Evolutionary conservation across 2,329 filamentous ascomycete genomes (phyloP).

Genomic region (Orbilia ellipsospora): DNA sequence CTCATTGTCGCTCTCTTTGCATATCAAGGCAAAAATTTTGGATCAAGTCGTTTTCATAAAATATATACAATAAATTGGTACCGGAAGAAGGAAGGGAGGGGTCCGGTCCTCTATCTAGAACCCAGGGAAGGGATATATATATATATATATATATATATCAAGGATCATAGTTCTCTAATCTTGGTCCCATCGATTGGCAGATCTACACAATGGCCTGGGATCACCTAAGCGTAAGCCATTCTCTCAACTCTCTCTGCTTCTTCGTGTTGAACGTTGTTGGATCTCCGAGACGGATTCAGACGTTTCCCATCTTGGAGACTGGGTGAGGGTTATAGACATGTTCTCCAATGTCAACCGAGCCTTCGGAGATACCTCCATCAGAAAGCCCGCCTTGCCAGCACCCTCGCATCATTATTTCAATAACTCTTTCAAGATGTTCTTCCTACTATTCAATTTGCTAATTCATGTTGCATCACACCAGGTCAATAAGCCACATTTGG

Average conservation of each 20-base stretch:
- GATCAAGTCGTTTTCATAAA: constrained; percentile 2
- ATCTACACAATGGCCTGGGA: constrained; percentile 66
- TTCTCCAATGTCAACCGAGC: constrained; percentile 1
- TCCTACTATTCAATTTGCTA: constrained; percentile 10
- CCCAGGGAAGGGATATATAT: constrained; percentile 31
- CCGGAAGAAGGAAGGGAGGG: constrained; percentile 35
- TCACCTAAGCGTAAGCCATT: constrained; percentile 62
- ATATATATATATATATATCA: too few species aligned
- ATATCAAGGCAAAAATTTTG: background rate
- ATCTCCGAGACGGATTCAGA: background rate
- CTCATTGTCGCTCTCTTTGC: constrained; percentile 17
- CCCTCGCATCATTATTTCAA: background rate
- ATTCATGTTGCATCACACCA: constrained; percentile 25
- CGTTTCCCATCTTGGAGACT: background rate
- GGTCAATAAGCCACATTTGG: constrained; percentile 94
- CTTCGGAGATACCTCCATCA: background rate
- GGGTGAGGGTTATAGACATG: background rate
- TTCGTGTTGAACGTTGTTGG: constrained; percentile 10
- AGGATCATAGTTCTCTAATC: constrained; percentile 23
- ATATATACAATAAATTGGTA: constrained; percentile 7
- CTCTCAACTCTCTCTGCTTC: background rate
- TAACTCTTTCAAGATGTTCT: background rate
- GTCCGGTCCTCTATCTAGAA: constrained; percentile 7
- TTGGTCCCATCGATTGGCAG: constrained; percentile 23
- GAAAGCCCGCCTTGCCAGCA: too few species aligned